phyloP scores from a whole-genome alignment of 495 filamentous ascomycete species.

The Glarea lozoyensis region DNA sequence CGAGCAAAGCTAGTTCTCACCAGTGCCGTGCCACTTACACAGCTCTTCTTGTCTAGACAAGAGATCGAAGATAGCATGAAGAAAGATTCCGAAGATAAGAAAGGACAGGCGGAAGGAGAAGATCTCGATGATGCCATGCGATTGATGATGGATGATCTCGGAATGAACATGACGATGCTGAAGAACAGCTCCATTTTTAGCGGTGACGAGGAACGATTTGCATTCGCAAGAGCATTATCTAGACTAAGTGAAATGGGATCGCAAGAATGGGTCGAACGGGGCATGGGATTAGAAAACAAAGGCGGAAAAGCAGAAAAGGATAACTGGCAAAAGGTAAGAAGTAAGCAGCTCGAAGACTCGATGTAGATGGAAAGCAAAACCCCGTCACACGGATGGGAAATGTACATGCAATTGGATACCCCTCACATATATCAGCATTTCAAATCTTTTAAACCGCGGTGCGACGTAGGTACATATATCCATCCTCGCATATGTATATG shows the following conservation, averaged over 20 bases:
- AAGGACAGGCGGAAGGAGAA: conserved; percentile 38
- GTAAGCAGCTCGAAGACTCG: conserved; percentile 63
- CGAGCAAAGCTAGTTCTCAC: conserved; percentile 94
- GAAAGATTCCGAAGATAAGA: conserved; percentile 27
- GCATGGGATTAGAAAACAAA: conserved; percentile 53
- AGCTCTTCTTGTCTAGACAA: conserved; percentile 78
- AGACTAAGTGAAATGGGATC: conserved; percentile 88
- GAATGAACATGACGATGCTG: conserved; percentile 74
- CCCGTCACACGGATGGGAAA: no score
- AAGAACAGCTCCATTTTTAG: conserved; percentile 84
- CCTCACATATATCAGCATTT: no score
- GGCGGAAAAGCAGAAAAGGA: conserved; percentile 54
- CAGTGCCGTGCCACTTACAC: conserved; percentile 68
- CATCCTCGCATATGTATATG: not conserved
- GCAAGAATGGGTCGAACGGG: conserved; percentile 87
- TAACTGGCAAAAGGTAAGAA: conserved; percentile 56
- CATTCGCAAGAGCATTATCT: conserved; percentile 82
- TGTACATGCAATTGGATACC: no score
- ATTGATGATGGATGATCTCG: conserved; percentile 88
- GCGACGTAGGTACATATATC: not conserved
- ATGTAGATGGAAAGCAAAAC: conserved; percentile 41
- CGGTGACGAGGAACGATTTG: conserved; percentile 94
- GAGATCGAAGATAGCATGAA: conserved; percentile 55
- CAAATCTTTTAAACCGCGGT: not conserved
- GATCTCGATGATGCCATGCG: conserved; percentile 76